phyloP scores from a whole-genome alignment of 306 rosid genomes.

The Dryas alaskensis region DNA sequence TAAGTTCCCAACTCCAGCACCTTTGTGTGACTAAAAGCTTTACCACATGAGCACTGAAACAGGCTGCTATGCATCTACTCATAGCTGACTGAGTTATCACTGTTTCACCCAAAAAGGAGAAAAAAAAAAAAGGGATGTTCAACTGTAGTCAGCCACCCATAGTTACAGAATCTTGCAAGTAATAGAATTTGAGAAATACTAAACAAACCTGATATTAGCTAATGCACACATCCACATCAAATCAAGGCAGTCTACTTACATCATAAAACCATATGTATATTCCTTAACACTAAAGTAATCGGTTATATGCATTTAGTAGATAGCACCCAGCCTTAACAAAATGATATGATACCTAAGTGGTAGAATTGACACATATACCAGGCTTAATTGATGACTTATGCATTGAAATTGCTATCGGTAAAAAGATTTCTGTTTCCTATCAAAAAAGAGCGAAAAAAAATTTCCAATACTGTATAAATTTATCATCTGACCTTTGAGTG shows the following conservation, averaged over 20 bases:
- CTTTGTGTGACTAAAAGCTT: conserved; percentile 48
- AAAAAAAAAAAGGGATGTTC: background rate
- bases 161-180: background rate
- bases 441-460: background rate
- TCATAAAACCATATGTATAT: background rate
- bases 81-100: conserved; percentile 63
- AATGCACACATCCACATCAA: background rate
- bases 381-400: background rate
- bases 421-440: background rate
- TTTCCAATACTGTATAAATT: background rate
- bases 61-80: conserved; percentile 63
- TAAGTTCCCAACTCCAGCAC: conserved; percentile 37
- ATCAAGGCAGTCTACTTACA: background rate
- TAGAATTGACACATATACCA: background rate
- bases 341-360: background rate
- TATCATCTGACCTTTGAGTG: conserved; percentile 63
- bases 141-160: background rate
- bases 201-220: background rate
- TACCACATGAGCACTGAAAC: conserved; percentile 64
- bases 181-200: background rate
- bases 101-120: conserved; percentile 31
- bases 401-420: background rate
- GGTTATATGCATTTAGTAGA: background rate
- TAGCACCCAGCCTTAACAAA: background rate
- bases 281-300: background rate